Evolutionary conservation across 768 basidiomycete species (phyloP), one percentile per base, ranked within the genome.

Genomic region (Nidularia pulvinata): DNA sequence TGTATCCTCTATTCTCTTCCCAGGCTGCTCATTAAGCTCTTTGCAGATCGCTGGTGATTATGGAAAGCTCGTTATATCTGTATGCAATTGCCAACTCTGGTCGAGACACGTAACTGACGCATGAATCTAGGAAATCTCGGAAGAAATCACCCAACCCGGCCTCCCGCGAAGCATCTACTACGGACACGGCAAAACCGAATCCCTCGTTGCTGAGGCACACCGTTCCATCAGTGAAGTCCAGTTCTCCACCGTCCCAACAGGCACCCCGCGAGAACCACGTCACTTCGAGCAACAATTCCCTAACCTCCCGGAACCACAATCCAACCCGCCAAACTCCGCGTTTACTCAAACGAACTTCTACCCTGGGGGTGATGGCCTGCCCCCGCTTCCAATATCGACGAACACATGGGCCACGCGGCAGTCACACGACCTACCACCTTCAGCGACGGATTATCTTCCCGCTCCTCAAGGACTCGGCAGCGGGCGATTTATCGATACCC

Each of bases 71-170:
- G 64, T 83, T 19, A 71, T 83, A 16, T 61, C 73, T 25, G 78
- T 78, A 58, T 49, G 73, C 67, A 11, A 48, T 50, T 16, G 36
- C 30, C 37, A 13, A 19, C 13, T 19, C 39, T 42, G 11, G 51
- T 48, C 14, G 6, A n/a, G 33, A 33, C 9, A 42, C 35, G 37
- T 25, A 34, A 13, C 33, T 7, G 33, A 50, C 5, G 43, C 25
- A 39, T 30, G 25, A 34, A 33, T 36, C 34, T 55, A 89, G 84
- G 91, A 89, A 76, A 88, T 97, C 11, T 85, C 92, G 1, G 83
- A 91, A 55, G 87, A 90, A n/a, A 69, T 73, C 16, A 93, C 92
- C 0, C 83, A 86, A 49, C 93, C 93, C 14, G 95, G 95, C 25
- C 74, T 89, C 34, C 80, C 88, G 2, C 81, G 94, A 14, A 77